phyloP scores from a whole-genome alignment of 2,329 filamentous ascomycete genomes.

The Dryadomyces sulphureus region DNA sequence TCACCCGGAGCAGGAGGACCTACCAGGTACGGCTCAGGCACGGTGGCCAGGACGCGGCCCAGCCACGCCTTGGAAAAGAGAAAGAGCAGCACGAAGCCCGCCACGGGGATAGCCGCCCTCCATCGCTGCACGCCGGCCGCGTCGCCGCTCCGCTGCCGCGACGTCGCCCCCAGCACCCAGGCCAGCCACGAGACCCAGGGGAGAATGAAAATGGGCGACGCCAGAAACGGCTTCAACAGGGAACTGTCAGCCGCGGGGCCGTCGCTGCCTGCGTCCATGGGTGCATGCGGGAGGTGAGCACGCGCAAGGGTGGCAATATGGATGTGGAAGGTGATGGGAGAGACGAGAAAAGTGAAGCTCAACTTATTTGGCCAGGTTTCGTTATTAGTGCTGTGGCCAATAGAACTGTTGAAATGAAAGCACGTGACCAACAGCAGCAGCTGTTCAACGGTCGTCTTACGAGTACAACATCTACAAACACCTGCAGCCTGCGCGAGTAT shows the following conservation, averaged over 20 bases:
- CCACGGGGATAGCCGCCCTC: conserved; percentile 7
- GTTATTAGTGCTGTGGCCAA: too few species aligned
- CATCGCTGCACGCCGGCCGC: background rate
- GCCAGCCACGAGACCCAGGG: conserved; percentile 10
- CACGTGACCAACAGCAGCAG: too few species aligned
- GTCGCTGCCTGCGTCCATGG: conserved; percentile 1
- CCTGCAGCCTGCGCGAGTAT: too few species aligned
- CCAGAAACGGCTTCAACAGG: conserved; percentile 8
- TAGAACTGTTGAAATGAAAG: too few species aligned
- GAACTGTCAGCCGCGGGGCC: conserved; percentile 1
- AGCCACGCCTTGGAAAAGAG: conserved; percentile 23
- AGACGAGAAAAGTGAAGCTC: too few species aligned
- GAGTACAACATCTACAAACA: too few species aligned
- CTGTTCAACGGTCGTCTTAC: too few species aligned
- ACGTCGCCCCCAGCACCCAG: conserved; percentile 9
- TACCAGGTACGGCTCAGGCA: conserved; percentile 41
- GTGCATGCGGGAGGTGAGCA: background rate
- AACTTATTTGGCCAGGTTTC: too few species aligned
- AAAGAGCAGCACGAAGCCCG: conserved; percentile 12
- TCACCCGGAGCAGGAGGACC: conserved; percentile 4
- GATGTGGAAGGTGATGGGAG: too few species aligned
- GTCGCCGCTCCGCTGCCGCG: conserved; percentile 9
- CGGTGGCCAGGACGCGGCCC: conserved; percentile 20
- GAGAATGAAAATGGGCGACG: conserved; percentile 10
- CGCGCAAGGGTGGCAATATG: background rate